Evolutionary conservation across 176 grass and related monocot species (phyloP).

Genomic region (Eragrostis nindensis): DNA sequence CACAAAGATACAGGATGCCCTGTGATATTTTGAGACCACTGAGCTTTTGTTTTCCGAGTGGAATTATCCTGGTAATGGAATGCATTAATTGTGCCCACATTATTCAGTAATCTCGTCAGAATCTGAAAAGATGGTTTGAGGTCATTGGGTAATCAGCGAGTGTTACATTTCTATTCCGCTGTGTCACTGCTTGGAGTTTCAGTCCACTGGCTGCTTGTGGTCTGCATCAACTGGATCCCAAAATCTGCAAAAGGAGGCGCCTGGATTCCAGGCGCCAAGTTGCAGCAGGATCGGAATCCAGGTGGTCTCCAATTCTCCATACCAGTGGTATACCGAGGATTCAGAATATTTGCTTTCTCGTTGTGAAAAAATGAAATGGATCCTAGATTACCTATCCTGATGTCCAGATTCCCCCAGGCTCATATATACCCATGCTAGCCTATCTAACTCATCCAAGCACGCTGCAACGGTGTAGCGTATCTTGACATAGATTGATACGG

Average conservation of each 20-base stretch:
- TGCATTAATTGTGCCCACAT: neutral
- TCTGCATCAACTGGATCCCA: constrained; percentile 43
- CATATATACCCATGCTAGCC: constrained; percentile 25
- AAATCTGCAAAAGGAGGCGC: constrained; percentile 37
- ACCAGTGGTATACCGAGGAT: constrained; percentile 19
- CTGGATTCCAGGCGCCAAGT: constrained; percentile 44
- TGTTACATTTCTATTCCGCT: neutral
- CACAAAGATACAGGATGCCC: constrained; percentile 37
- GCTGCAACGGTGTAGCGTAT: neutral
- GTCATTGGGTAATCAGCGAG: neutral
- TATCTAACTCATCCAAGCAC: constrained; percentile 6
- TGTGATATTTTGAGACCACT: constrained; percentile 32
- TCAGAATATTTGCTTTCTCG: constrained; percentile 36
- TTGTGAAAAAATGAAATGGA: constrained; percentile 10
- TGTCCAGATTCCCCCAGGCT: constrained; percentile 25
- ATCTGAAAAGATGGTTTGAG: neutral
- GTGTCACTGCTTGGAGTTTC: neutral
- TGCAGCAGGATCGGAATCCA: constrained; percentile 33
- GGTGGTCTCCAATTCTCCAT: constrained; percentile 42
- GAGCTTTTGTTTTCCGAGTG: neutral
- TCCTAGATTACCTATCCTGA: neutral
- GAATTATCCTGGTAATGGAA: neutral
- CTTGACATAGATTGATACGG: constrained; percentile 12
- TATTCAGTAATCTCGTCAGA: neutral
- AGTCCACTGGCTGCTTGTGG: neutral